Evolutionary conservation across 257 asterid genomes (phyloP), one percentile per base, ranked within the genome.

Genomic region (Solanum neorickii): DNA sequence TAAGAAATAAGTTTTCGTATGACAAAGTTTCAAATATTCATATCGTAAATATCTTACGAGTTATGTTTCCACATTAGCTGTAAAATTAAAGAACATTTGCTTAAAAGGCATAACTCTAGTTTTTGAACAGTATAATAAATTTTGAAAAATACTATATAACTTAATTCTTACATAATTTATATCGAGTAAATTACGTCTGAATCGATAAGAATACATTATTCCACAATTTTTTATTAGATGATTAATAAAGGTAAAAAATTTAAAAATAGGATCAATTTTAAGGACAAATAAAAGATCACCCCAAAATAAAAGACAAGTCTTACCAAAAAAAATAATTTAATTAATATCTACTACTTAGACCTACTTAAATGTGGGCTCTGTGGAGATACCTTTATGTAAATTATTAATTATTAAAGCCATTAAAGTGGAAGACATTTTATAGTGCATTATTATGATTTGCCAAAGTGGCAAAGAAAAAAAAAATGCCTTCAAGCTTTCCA

Each of bases 301-400:
- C 4, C 23, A 3, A 14, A 49, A 49, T 56, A 7, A 3, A 3
- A 20, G 5, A 0, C n/a, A 7, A 59, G 8, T 2, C 0, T 1
- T 8, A 20, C n/a, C 27, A 27, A 27, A 59, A 18, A 59, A 56
- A 46, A 56, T 1, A 7, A 7, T 0, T 3, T 20, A 52, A 59
- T 21, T 7, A 75, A 75, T 21, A 39, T 25, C 20, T 39, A 21
- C 56, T 39, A 74, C 31, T 20, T 35, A 13, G 29, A 37, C 49
- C 52, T 74, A 44, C 47, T 74, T 74, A 74, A 74, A 74, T 39
- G 20, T 37, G 2, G 49, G 31, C 2, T 27, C 31, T 21, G 18
- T 59, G 20, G 12, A 18, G 62, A 52, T 16, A 6, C 62, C 62
- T 52, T 52, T 20, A 59, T 59, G 66, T 8, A 59, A 31, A 31